Percentiles rank a stretch among this genome's conserved stretches.
phyloP scores from a whole-genome alignment of 176 grass and related monocot genomes.

The Eleusine coracana region DNA sequence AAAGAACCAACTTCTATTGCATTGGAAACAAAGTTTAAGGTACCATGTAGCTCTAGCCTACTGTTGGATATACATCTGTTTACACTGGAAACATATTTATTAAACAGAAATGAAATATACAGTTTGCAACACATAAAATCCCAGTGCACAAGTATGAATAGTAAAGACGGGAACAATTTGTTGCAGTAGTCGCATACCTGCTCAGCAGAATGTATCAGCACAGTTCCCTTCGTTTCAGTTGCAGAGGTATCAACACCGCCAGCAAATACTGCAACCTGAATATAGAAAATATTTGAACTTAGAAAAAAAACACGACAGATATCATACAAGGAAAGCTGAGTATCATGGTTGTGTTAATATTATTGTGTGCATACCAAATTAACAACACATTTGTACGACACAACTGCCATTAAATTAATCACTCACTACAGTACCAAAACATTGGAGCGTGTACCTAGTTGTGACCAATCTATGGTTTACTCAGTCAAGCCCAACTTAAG shows the following conservation, averaged over 20 bases:
- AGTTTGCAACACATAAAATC: neutral
- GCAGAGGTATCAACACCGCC: slow-evolving; percentile 87
- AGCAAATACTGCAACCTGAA: slow-evolving; percentile 88
- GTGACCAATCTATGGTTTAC: neutral
- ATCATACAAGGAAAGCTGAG: neutral
- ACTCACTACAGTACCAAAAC: neutral
- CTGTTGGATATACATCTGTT: neutral
- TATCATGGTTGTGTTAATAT: slow-evolving; percentile 5
- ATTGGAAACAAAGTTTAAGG: neutral
- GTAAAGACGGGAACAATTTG: neutral
- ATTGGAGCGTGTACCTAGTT: too few relatives aligned
- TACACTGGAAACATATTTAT: neutral
- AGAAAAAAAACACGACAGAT: neutral
- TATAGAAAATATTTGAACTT: slow-evolving; percentile 5
- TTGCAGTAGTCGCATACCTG: slow-evolving; percentile 56
- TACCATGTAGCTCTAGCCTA: neutral
- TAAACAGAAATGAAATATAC: neutral
- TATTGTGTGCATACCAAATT: neutral
- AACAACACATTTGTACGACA: neutral
- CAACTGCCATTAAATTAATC: neutral
- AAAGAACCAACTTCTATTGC: too few relatives aligned
- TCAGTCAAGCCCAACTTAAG: neutral
- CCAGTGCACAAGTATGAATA: neutral
- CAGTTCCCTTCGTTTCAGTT: slow-evolving; percentile 98
- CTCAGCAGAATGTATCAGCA: slow-evolving; percentile 91